A percentile compares a stretch with the other conserved stretches of the same genome.
phyloP scores from a whole-genome alignment of 1,139 yeast genomes.

The Sugiyamaella grinbergsii region DNA sequence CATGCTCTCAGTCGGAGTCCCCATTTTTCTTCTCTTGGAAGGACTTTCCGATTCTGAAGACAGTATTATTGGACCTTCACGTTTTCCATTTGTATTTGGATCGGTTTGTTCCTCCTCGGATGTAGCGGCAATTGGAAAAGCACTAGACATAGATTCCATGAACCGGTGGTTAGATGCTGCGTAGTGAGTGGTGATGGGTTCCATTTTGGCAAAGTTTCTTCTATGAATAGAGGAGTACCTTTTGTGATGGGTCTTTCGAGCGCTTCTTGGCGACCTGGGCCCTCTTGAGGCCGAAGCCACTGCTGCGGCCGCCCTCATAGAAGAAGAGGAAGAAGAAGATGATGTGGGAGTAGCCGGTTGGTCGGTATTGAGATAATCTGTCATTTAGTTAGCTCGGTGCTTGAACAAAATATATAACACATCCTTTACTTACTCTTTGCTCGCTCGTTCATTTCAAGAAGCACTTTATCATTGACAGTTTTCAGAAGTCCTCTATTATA shows the following conservation, averaged over 20 bases:
- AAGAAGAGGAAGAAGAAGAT: conserved; percentile 13
- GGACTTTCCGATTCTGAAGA: conserved; percentile 14
- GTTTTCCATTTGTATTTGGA: conserved; percentile 15
- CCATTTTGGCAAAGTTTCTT: conserved; percentile 38
- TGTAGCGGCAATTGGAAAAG: background rate
- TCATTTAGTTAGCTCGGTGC: background rate
- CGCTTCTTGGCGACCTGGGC: conserved; percentile 23
- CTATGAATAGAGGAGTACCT: conserved; percentile 38
- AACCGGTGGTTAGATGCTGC: conserved; percentile 23
- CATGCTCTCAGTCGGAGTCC: conserved; percentile 1
- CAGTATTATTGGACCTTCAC: conserved; percentile 8
- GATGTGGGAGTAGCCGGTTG: conserved; percentile 6
- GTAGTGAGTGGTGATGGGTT: conserved; percentile 35
- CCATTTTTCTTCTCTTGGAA: conserved; percentile 15
- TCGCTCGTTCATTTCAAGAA: conserved; percentile 43
- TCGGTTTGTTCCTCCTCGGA: conserved; percentile 2
- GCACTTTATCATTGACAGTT: conserved; percentile 41
- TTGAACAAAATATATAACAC: too few species aligned
- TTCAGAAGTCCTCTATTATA: conserved; percentile 37
- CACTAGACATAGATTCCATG: background rate
- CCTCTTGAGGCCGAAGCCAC: conserved; percentile 28
- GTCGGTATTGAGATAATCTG: conserved; percentile 11
- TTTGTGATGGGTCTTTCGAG: conserved; percentile 27
- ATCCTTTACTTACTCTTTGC: conserved; percentile 29
- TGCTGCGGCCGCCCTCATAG: conserved; percentile 23